Evolutionary conservation across 139 green algal species (phyloP), one percentile per base, ranked within the genome.

Genomic region (Penium margaritaceum): DNA sequence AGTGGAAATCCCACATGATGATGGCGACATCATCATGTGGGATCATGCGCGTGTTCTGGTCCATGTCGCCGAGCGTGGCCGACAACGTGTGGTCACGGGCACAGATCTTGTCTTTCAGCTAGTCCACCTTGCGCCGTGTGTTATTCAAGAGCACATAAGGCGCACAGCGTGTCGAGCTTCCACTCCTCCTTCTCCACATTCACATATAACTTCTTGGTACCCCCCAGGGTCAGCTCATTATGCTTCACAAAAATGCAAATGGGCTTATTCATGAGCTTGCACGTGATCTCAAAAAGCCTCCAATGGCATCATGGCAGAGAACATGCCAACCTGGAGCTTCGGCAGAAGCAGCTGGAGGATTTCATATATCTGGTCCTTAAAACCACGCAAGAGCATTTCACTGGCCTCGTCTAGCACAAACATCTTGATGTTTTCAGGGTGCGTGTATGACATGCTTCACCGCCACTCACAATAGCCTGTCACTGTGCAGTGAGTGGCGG

Each of bases 131-230:
- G n/a, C n/a, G n/a, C n/a, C n/a, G n/a, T n/a, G n/a, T n/a, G n/a
- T n/a, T n/a, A n/a, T n/a, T n/a, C n/a, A n/a, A n/a, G n/a, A n/a
- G n/a, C n/a, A n/a, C n/a, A n/a, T n/a, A n/a, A n/a, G n/a, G n/a
- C n/a, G n/a, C n/a, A n/a, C n/a, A n/a, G n/a, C n/a, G n/a, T n/a
- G n/a, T n/a, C n/a, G n/a, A n/a, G n/a, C n/a, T n/a, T n/a, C n/a
- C n/a, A n/a, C n/a, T n/a, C n/a, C n/a, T n/a, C n/a, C n/a, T n/a
- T n/a, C n/a, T n/a, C n/a, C n/a, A n/a, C n/a, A n/a, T n/a, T n/a
- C n/a, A n/a, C n/a, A n/a, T n/a, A n/a, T n/a, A 92, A 92, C 87
- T 98, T 94, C 93, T 99, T 99, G 87, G 98, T 99, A 93, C 95
- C 95, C 88, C 98, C 95, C 34, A 99, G 89, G 33, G 95, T 99